These are phyloP conservation scores for Aschersonia sp. DNA, from an alignment of 2,329 filamentous ascomycete species.

Conservation along the genomic window DNA sequence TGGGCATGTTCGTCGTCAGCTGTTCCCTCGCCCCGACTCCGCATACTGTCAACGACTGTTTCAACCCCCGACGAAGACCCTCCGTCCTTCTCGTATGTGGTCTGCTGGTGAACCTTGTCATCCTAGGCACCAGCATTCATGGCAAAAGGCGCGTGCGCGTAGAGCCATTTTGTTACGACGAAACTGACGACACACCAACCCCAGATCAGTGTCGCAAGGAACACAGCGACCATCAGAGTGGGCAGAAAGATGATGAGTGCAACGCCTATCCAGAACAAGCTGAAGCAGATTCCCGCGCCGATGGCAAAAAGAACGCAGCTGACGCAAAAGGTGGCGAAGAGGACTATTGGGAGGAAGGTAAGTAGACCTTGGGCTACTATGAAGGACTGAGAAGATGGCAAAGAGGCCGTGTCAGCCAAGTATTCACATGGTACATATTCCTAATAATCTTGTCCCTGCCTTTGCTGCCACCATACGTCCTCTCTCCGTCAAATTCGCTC, in stretches of 20 bases:
- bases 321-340: constrained; percentile 54
- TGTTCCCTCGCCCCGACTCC: no score
- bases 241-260: constrained; percentile 55
- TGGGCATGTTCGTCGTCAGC: no score
- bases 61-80: constrained; percentile 7
- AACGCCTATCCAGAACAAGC: constrained; percentile 51
- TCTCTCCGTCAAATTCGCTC: not conserved
- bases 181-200: constrained; percentile 51
- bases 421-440: no score
- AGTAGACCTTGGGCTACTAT: constrained; percentile 49
- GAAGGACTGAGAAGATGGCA: constrained; percentile 40
- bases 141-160: constrained; percentile 17
- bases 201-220: constrained; percentile 50
- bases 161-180: constrained; percentile 30
- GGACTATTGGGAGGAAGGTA: constrained; percentile 48
- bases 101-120: constrained; percentile 8
- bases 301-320: constrained; percentile 49
- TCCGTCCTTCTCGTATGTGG: constrained; percentile 8
- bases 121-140: constrained; percentile 8
- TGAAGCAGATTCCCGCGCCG: constrained; percentile 47
- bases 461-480: not conserved
- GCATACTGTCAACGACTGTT: no score
- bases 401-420: no score
- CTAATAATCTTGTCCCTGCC: not conserved
- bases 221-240: constrained; percentile 50